Evolutionary conservation across 1,284 basidiomycete species (phyloP).

Genomic region (Boletellus sp.): DNA sequence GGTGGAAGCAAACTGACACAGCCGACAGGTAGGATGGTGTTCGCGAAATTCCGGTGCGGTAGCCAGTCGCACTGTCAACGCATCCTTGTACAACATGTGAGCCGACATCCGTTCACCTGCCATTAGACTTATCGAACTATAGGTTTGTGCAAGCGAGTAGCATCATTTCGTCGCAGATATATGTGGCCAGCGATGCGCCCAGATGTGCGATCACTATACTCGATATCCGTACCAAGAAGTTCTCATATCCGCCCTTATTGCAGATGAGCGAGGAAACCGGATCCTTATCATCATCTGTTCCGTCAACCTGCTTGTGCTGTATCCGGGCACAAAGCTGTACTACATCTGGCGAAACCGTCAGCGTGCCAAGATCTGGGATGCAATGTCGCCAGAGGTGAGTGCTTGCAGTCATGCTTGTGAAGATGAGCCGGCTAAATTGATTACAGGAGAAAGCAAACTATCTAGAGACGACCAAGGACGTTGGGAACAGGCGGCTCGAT

Average conservation of each 20-base stretch:
- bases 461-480: slow-evolving; percentile 38
- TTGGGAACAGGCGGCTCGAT: slow-evolving; percentile 36
- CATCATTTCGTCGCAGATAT: slow-evolving; percentile 46
- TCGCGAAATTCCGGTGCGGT: slow-evolving; percentile 55
- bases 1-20: background rate
- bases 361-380: slow-evolving; percentile 47
- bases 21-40: slow-evolving; percentile 48
- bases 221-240: background rate
- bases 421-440: background rate
- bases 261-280: slow-evolving; percentile 50
- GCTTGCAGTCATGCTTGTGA: background rate
- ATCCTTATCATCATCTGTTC: slow-evolving; percentile 44
- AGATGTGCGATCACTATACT: slow-evolving; percentile 34
- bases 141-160: slow-evolving; percentile 46
- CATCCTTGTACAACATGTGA: slow-evolving; percentile 55
- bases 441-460: slow-evolving; percentile 39
- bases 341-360: slow-evolving; percentile 50
- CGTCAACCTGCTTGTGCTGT: slow-evolving; percentile 46
- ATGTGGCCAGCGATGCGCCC: slow-evolving; percentile 46
- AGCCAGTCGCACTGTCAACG: slow-evolving; percentile 52
- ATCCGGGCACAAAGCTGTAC: slow-evolving; percentile 49
- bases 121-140: background rate
- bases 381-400: slow-evolving; percentile 46
- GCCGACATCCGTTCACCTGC: background rate
- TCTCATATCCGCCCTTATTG: background rate